Base-by-base conservation (phyloP, 352 stramenopile genomes). In the Phytophthora crassamura region DNA sequence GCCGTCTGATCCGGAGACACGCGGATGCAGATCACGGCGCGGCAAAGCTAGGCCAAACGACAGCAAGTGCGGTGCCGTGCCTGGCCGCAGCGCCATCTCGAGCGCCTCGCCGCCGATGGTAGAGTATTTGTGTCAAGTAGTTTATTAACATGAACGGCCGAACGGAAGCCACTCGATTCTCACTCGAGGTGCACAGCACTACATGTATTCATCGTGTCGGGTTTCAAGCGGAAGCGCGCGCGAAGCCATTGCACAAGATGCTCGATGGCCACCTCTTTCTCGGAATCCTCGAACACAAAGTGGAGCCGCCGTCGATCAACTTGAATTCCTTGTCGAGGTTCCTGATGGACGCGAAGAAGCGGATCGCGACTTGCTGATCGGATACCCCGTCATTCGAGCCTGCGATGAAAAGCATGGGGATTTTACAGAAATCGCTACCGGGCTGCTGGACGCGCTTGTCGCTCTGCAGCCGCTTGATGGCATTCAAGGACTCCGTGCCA, bases 321-420 rank as follows among this genome's bases (percentile, higher is more conserved):
- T 79, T 80, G 53, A 86, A 77, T 39, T 81, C 63, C 63, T 86
- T 89, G 69, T 89, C 76, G 34, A 62, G 62, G 42, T 72, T 82
- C 3, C 35, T 65, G 30, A 86, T 60, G 0, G 61, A 69, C 15
- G 74, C 46, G 36, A 74, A 83, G 48, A 89, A 89, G 18, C 42
- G 39, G 10, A 70, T 70, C 7, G 67, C 55, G 2, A 69, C 57
- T n/a, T 60, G 30, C 38, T 73, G 51, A 54, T 80, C 80, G 25
- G 74, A 74, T 14, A 86, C 65, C 10, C 74, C 67, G 55, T 89
- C 80, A n/a, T 76, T 66, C 4, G 75, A 80, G 12, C 80, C 80
- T 20, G 72, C 65, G 5, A 89, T 43, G 20, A 87, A 71, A 8
- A 80, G 59, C 64, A 73, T 67, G n/a, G 67, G 53, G 5, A 75